A percentile compares a stretch with the other conserved stretches of the same genome.
Conservation (phyloP, 139 green algal species). For the Spirogloea muscicola region DNA sequence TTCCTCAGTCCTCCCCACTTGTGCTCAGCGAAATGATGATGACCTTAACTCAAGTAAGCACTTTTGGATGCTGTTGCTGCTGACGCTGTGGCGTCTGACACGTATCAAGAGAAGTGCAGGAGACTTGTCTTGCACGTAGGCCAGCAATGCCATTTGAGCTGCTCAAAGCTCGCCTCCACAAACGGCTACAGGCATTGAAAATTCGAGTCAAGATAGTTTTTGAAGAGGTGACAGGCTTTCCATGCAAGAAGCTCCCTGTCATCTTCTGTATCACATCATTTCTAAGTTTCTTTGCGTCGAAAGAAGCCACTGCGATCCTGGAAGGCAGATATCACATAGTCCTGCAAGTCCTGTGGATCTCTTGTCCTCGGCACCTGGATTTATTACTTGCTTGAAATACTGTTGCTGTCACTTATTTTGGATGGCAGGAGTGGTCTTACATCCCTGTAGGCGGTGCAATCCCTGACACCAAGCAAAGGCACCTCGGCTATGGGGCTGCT, state of each 20-base stretch:
- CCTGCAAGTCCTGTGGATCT: not conserved
- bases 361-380: slow-evolving; percentile 8
- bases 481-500: slow-evolving; percentile 81
- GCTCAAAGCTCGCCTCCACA: slow-evolving; percentile 83
- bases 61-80: not conserved
- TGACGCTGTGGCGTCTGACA: not conserved
- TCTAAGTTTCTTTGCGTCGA: not conserved
- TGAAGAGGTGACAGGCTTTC: slow-evolving; percentile 56
- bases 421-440: slow-evolving; percentile 88
- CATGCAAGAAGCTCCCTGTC: not conserved
- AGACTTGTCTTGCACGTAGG: slow-evolving; percentile 52
- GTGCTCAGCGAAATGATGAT: not conserved
- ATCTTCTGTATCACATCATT: not conserved
- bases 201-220: slow-evolving; percentile 68
- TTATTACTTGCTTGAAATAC: not conserved
- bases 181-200: slow-evolving; percentile 70
- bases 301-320: too few relatives aligned
- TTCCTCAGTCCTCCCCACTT: not conserved
- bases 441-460: slow-evolving; percentile 97
- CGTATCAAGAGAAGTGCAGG: too few relatives aligned
- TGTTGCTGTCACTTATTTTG: not conserved
- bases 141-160: slow-evolving; percentile 87
- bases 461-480: slow-evolving; percentile 73
- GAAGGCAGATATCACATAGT: too few relatives aligned
- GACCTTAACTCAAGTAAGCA: not conserved